These are phyloP conservation scores for Sporisorium scitamineum DNA, from an alignment of 1,284 basidiomycete genomes.

Conservation along the genomic window DNA sequence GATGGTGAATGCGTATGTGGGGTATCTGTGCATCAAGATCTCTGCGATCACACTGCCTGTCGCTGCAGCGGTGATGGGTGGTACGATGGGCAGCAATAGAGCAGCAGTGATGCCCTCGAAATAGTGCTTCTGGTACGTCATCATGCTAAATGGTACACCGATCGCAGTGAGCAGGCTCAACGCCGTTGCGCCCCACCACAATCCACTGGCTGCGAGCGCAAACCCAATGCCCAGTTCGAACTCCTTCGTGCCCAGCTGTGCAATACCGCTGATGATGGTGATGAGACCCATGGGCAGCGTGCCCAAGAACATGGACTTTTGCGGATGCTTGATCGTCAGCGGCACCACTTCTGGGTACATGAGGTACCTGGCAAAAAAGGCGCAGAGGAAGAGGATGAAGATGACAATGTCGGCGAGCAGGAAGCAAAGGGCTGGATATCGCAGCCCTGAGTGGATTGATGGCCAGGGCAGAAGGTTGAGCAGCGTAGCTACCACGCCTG, in stretches of 20 bases:
- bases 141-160: constrained; percentile 59
- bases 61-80: constrained; percentile 59
- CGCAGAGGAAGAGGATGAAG: constrained; percentile 52
- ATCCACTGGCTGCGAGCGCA: constrained; percentile 38
- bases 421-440: constrained; percentile 38
- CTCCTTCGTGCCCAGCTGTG: constrained; percentile 48
- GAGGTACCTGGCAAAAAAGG: constrained; percentile 52
- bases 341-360: constrained; percentile 59
- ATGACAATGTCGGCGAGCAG: constrained; percentile 46
- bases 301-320: constrained; percentile 58
- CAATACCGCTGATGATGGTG: constrained; percentile 57
- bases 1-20: constrained; percentile 58
- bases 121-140: constrained; percentile 61
- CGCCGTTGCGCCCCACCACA: constrained; percentile 52
- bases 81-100: constrained; percentile 58
- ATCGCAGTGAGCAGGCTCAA: constrained; percentile 43
- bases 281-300: constrained; percentile 59
- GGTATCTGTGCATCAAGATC: constrained; percentile 42
- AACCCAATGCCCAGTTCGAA: constrained; percentile 50
- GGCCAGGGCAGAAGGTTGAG: constrained; percentile 53
- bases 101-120: constrained; percentile 59
- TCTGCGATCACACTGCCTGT: constrained; percentile 51
- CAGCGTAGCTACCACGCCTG: constrained; percentile 54
- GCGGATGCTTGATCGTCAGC: constrained; percentile 61
- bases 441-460: constrained; percentile 38